Base-by-base conservation (phyloP, 768 basidiomycete species). In the Wakefieldia striispora region DNA sequence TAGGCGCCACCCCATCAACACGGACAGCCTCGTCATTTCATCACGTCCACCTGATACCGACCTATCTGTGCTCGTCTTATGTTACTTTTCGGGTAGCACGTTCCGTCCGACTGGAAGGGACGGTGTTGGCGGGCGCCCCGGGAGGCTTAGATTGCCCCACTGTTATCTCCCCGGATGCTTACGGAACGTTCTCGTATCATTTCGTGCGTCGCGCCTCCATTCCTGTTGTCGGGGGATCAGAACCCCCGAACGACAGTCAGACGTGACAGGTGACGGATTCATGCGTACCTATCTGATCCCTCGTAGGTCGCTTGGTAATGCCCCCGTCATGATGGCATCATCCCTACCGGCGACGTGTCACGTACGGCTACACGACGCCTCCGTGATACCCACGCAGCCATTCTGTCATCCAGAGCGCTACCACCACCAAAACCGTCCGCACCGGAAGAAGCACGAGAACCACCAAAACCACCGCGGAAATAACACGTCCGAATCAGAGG, bases 391-490 rank as follows among this genome's bases (percentile, higher is more conserved):
- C 43, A 47, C 37, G 40, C 43, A 49, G 27, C 34, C 26, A 23
- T 24, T 19, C 45, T 40, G 11, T 24, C 50, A 47, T 51, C 36
- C 29, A 40, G 29, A 42, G 51, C 20, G 40, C 37, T 29, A 35
- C 10, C 51, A 45, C 10, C 48, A 46, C 52, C 51, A 54, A 43
- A 57, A 41, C 29, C 6, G 50, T 53, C 37, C n/a, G 26, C 33
- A 16, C 33, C 20, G 2, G 42, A 43, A 43, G 51, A 55, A 57
- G 42, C 45, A 45, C 36, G 36, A 50, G 54, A 52, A 57, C 27
- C 26, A 10, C 35, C 52, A 33, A 54, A 35, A 39, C 54, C 47
- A 52, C 53, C 47, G 42, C 64, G 64, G 62, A 66, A 61, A 66
- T 64, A 50, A 45, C 39, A 41, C 40, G 38, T 47, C 44, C 49